phyloP scores from a whole-genome alignment of 805 yeast genomes.

The Saturnispora halmiae region DNA sequence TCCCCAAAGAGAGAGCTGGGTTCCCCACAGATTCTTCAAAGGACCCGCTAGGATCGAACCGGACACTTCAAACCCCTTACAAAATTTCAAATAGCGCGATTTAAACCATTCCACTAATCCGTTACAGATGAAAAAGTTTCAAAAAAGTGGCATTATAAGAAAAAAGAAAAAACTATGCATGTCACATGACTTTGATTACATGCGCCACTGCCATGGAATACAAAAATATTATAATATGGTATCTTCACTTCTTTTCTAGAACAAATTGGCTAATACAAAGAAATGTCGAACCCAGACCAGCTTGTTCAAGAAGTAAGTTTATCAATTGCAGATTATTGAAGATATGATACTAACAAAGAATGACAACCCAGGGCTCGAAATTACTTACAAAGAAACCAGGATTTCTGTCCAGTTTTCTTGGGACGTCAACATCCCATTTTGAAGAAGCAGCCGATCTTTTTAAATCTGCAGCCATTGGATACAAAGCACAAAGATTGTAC shows the following conservation, averaged over 20 bases:
- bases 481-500: constrained; percentile 65
- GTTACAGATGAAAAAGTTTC: constrained; percentile 6
- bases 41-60: constrained; percentile 36
- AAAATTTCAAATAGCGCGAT: constrained; percentile 12
- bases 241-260: no score
- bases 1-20: constrained; percentile 25
- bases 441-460: constrained; percentile 93
- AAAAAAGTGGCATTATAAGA: no score
- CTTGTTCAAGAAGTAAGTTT: constrained; percentile 29
- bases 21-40: constrained; percentile 25
- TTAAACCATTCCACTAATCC: constrained; percentile 9
- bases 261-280: no score
- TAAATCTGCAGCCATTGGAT: constrained; percentile 88
- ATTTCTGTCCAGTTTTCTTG: constrained; percentile 54
- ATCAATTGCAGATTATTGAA: no score
- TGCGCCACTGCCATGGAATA: background rate
- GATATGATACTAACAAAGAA: no score
- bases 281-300: constrained; percentile 29
- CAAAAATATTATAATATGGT: background rate
- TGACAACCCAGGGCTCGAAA: constrained; percentile 48
- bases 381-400: constrained; percentile 64
- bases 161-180: background rate
- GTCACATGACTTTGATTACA: background rate
- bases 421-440: constrained; percentile 48
- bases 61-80: constrained; percentile 31